These are phyloP conservation scores for Chlamydomonas reinhardtii DNA, from an alignment of 163 green algal species.

Conservation along the genomic window DNA sequence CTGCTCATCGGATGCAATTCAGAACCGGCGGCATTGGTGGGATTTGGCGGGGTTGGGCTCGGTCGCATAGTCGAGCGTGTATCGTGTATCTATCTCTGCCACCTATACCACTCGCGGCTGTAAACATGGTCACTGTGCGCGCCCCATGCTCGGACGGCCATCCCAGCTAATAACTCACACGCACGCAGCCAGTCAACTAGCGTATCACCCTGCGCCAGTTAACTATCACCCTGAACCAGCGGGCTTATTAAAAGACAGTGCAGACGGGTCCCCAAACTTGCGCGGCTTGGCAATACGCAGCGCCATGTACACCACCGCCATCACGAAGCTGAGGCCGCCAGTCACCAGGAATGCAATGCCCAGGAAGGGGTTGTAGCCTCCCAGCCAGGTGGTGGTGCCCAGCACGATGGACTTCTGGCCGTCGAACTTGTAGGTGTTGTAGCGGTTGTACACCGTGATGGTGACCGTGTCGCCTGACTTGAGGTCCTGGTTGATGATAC, in stretches of 20 bases:
- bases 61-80: no score
- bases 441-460: slow-evolving; percentile 70
- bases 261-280: slow-evolving; percentile 69
- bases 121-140: no score
- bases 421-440: slow-evolving; percentile 93
- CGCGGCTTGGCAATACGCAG: slow-evolving; percentile 59
- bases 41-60: no score
- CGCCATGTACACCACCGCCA: slow-evolving; percentile 73
- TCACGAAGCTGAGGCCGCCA: slow-evolving; percentile 71
- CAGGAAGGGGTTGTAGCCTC: slow-evolving; percentile 92
- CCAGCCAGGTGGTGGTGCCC: slow-evolving; percentile 94
- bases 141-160: no score
- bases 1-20: no score
- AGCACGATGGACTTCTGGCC: slow-evolving; percentile 85
- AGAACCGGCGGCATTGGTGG: no score
- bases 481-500: slow-evolving; percentile 77
- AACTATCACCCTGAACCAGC: no score
- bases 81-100: no score
- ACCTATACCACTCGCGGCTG: no score
- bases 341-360: slow-evolving; percentile 87
- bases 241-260: slow-evolving; percentile 59
- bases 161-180: no score
- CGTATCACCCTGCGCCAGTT: no score
- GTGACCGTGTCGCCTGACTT: slow-evolving; percentile 53
- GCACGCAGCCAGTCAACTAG: no score